These are phyloP conservation scores for Lecanicillium sp. DNA, from an alignment of 2,329 filamentous ascomycete genomes.

Conservation along the genomic window DNA sequence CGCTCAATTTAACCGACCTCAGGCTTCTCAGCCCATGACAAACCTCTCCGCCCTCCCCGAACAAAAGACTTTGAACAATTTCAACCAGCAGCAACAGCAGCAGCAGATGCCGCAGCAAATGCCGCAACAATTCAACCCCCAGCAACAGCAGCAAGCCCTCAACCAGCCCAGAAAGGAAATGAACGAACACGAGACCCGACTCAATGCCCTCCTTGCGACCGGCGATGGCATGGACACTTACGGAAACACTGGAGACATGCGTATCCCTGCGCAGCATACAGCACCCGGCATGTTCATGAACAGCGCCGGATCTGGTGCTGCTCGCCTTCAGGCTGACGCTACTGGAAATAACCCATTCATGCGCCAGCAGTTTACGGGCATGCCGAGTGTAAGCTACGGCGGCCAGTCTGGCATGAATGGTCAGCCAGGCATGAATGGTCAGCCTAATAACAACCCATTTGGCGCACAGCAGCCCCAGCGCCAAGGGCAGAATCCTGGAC, in stretches of 20 bases:
- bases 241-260: conserved; percentile 91
- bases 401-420: conserved; percentile 45
- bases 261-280: conserved; percentile 93
- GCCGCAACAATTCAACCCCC: conserved; percentile 32
- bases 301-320: conserved; percentile 76
- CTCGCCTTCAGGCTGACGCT: conserved; percentile 60
- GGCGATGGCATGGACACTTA: conserved; percentile 97
- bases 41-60: conserved; percentile 72
- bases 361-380: conserved; percentile 73
- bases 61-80: conserved; percentile 64
- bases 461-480: conserved; percentile 36
- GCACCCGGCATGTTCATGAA: conserved; percentile 96
- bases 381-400: conserved; percentile 53
- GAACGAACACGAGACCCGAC: conserved; percentile 60
- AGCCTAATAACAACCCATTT: conserved; percentile 49
- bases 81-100: conserved; percentile 44
- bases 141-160: conserved; percentile 29
- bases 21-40: conserved; percentile 51
- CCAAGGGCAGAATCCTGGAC: conserved; percentile 41
- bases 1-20: conserved; percentile 62
- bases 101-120: conserved; percentile 28
- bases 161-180: conserved; percentile 43
- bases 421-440: conserved; percentile 22
- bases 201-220: conserved; percentile 77
- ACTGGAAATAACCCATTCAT: conserved; percentile 88